A percentile compares a stretch with the other conserved stretches of the same genome.
Conservation (phyloP, 1,284 basidiomycete genomes). For the Microbotryum violaceum region DNA sequence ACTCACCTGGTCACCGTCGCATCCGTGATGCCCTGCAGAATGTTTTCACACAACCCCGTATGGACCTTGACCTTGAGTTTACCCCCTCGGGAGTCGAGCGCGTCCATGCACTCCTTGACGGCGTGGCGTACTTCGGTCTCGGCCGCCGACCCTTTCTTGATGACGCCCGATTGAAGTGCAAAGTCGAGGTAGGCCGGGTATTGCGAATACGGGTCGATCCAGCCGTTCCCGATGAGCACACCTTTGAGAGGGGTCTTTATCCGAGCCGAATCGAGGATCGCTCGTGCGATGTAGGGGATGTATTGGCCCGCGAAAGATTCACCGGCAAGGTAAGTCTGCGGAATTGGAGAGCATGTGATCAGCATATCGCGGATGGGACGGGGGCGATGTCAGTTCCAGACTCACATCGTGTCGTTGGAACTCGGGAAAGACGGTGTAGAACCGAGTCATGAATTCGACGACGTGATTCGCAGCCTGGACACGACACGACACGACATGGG, state of each 20-base stretch:
- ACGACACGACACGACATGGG: neutral
- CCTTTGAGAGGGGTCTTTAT: conserved; percentile 57
- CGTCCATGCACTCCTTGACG: conserved; percentile 57
- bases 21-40: conserved; percentile 57
- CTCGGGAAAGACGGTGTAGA: conserved; percentile 87
- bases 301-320: conserved; percentile 99
- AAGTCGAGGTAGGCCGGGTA: conserved; percentile 88
- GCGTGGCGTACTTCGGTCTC: conserved; percentile 58
- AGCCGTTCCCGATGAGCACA: conserved; percentile 90
- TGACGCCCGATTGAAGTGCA: conserved; percentile 66
- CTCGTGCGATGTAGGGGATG: conserved; percentile 75
- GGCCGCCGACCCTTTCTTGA: conserved; percentile 62
- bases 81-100: conserved; percentile 46
- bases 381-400: conserved; percentile 20
- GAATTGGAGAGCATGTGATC: neutral
- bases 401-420: conserved; percentile 72
- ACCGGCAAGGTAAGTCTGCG: conserved; percentile 79
- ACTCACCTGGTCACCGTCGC: conserved; percentile 59
- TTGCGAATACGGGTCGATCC: conserved; percentile 84
- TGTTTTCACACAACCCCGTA: conserved; percentile 55
- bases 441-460: conserved; percentile 74
- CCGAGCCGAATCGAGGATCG: conserved; percentile 42
- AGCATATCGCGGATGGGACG: conserved; percentile 12
- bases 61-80: conserved; percentile 51
- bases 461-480: conserved; percentile 70